Percentiles rank a stretch among this genome's conserved stretches.
phyloP scores from a whole-genome alignment of 192 early-diverging fungal species.

The Backusella mclennaniae region DNA sequence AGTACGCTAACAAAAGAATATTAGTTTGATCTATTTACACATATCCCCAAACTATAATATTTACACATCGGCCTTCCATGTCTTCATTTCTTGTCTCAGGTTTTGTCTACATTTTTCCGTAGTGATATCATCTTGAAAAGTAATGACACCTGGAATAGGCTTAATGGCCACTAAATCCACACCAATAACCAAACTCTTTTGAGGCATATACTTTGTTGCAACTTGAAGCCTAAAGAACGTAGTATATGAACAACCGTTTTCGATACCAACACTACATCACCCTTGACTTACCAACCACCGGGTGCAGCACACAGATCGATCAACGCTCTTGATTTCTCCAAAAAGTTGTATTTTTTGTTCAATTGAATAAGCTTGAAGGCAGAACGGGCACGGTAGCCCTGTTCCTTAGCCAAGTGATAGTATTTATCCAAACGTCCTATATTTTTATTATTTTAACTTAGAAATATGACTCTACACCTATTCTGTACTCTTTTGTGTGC shows the following conservation, averaged over 20 bases:
- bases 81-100: conserved; percentile 88
- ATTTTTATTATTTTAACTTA: conserved; percentile 20
- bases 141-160: conserved; percentile 93
- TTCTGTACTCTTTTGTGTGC: neutral
- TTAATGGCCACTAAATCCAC: conserved; percentile 96
- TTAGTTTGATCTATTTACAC: too few species aligned
- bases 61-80: conserved; percentile 98
- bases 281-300: conserved; percentile 78
- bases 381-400: conserved; percentile 97
- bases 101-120: conserved; percentile 88
- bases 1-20: conserved; percentile 60
- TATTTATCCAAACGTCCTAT: conserved; percentile 98
- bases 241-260: neutral
- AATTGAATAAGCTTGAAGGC: conserved; percentile 99
- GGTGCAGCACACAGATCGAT: conserved; percentile 99
- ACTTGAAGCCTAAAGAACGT: conserved; percentile 76
- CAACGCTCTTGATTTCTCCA: conserved; percentile 82
- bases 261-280: neutral
- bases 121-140: conserved; percentile 95
- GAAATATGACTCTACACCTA: neutral
- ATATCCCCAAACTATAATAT: neutral
- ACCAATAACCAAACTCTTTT: conserved; percentile 89
- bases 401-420: conserved; percentile 99
- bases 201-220: conserved; percentile 98
- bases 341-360: conserved; percentile 98